Evolutionary conservation across 257 asterid genomes (phyloP).

Genomic region (Penstemon eatonii): DNA sequence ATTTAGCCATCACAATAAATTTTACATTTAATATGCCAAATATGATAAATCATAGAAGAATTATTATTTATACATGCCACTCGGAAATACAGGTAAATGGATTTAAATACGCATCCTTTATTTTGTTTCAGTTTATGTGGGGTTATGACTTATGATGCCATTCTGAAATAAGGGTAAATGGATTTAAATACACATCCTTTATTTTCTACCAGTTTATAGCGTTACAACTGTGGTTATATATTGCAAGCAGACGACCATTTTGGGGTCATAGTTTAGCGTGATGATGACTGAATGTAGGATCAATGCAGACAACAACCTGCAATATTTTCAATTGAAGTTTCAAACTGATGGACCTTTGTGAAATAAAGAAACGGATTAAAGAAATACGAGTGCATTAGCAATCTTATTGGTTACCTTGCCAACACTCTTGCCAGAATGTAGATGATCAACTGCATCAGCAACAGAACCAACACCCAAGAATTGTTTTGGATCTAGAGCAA

Average conservation of each 20-base stretch:
- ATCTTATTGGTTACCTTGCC: conserved; percentile 69
- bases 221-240: too few relatives aligned
- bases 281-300: conserved; percentile 54
- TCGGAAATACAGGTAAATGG: too few relatives aligned
- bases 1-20: too few relatives aligned
- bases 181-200: background rate
- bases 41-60: too few relatives aligned
- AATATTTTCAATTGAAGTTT: conserved; percentile 9
- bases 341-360: background rate
- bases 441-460: conserved; percentile 89
- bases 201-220: background rate
- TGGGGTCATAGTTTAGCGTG: conserved; percentile 53
- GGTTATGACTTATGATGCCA: too few relatives aligned
- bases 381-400: background rate
- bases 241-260: conserved; percentile 7
- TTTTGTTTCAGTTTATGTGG: too few relatives aligned
- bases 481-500: conserved; percentile 69
- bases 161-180: too few relatives aligned
- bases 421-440: conserved; percentile 87
- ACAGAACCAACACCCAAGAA: conserved; percentile 75
- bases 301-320: conserved; percentile 88
- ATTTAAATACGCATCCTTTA: too few relatives aligned
- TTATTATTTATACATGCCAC: too few relatives aligned
- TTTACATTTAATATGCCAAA: too few relatives aligned
- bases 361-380: background rate